Percentiles rank a stretch among this genome's conserved stretches.
Conservation (phyloP, 2,329 filamentous ascomycete species). For the Botrytis elliptica region DNA sequence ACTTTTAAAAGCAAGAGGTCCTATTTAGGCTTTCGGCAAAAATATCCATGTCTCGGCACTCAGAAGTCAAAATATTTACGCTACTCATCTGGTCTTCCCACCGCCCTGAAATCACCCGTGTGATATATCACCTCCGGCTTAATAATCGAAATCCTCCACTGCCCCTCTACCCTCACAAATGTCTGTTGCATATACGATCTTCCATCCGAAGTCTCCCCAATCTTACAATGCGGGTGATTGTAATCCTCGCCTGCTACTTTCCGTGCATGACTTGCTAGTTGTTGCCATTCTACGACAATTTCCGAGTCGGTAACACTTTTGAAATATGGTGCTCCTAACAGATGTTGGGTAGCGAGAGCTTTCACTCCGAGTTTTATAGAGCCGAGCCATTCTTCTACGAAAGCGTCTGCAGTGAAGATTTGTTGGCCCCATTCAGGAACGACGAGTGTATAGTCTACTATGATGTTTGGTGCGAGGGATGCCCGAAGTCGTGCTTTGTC, state of each 20-base stretch:
- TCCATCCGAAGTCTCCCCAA: slow-evolving; percentile 27
- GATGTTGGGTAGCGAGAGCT: slow-evolving; percentile 31
- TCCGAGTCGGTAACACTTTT: slow-evolving; percentile 28
- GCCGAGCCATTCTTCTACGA: slow-evolving; percentile 27
- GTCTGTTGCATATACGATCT: slow-evolving; percentile 30
- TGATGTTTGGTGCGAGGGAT: slow-evolving; percentile 26
- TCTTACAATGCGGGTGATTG: slow-evolving; percentile 27
- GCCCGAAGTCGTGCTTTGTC: background rate
- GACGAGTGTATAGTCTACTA: slow-evolving; percentile 26
- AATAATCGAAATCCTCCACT: slow-evolving; percentile 27
- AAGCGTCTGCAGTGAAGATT: slow-evolving; percentile 25
- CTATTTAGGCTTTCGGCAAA: background rate
- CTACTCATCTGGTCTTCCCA: slow-evolving; percentile 26
- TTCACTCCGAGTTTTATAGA: slow-evolving; percentile 26
- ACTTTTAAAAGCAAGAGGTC: too few species aligned
- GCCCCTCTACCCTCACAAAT: slow-evolving; percentile 26
- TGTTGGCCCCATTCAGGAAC: slow-evolving; percentile 26
- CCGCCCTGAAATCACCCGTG: slow-evolving; percentile 26
- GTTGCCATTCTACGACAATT: slow-evolving; percentile 35
- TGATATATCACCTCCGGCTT: slow-evolving; percentile 29
- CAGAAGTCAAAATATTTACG: background rate
- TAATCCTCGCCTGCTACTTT: slow-evolving; percentile 28
- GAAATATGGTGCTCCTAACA: slow-evolving; percentile 34
- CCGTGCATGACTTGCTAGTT: slow-evolving; percentile 33
- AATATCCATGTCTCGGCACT: background rate